Conservation (phyloP, 352 stramenopile genomes). For the Phytophthora litchii region DNA sequence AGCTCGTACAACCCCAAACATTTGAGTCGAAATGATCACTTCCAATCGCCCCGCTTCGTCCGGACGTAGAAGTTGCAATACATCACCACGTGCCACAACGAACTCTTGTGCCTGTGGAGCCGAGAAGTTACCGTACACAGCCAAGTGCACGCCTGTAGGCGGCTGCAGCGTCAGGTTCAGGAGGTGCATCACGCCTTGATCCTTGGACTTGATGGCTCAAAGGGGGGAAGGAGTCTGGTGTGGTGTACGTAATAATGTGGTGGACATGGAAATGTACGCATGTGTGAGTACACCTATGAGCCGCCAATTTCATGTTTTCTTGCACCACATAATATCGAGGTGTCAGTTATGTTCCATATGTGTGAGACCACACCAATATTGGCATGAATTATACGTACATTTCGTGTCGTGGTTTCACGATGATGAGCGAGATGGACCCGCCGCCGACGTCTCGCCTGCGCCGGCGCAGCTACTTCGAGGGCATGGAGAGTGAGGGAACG, state of each 20-base stretch:
- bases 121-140: conserved; percentile 93
- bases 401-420: conserved; percentile 9
- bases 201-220: conserved; percentile 10
- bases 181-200: conserved; percentile 68
- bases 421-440: conserved; percentile 63
- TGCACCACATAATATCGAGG: too few species aligned
- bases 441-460: conserved; percentile 57
- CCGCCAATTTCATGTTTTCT: too few species aligned
- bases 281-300: too few species aligned
- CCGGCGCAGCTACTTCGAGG: conserved; percentile 74
- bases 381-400: too few species aligned
- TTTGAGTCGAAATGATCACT: conserved; percentile 81
- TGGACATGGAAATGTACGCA: conserved; percentile 1
- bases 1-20: conserved; percentile 93
- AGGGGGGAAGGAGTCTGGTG: not conserved
- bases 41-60: conserved; percentile 76
- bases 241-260: conserved; percentile 2
- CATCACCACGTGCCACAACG: conserved; percentile 92
- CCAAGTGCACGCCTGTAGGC: conserved; percentile 78
- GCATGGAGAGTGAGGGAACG: conserved; percentile 50
- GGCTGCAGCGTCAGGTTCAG: conserved; percentile 90
- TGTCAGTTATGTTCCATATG: too few species aligned
- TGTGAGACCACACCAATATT: too few species aligned
- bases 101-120: conserved; percentile 94
- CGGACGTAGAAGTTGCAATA: conserved; percentile 94